Conservation (phyloP, 2,329 filamentous ascomycete genomes). For the Fusarium compactum region DNA sequence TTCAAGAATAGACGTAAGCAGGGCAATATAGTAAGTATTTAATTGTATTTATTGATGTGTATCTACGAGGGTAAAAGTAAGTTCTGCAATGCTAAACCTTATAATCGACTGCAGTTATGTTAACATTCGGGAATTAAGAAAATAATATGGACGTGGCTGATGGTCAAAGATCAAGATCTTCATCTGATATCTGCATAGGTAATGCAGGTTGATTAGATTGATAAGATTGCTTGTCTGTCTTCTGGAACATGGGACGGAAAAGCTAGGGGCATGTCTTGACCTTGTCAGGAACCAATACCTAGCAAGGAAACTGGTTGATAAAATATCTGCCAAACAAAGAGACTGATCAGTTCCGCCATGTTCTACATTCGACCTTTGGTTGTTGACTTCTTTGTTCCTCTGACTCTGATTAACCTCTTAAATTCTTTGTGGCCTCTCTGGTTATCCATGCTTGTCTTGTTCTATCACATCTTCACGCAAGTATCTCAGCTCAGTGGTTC, state of each 20-base stretch:
- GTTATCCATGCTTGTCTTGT: conserved; percentile 18
- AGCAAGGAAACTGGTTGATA: not conserved
- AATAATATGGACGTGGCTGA: not conserved
- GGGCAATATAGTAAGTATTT: not conserved
- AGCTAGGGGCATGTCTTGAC: conserved; percentile 29
- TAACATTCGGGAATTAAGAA: not conserved
- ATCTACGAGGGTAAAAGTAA: not conserved
- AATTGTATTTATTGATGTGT: not conserved
- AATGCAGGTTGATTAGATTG: conserved; percentile 48
- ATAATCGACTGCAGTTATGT: too few species aligned
- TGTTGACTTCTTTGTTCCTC: not conserved
- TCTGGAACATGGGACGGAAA: conserved; percentile 23
- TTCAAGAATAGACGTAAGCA: conserved; percentile 2
- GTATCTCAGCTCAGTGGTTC: conserved; percentile 15
- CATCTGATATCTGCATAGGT: conserved; percentile 10
- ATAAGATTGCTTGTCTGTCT: conserved; percentile 45
- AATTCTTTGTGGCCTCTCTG: not conserved
- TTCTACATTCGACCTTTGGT: not conserved
- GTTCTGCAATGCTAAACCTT: not conserved
- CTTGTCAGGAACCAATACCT: not conserved
- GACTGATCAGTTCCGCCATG: not conserved
- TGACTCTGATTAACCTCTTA: not conserved
- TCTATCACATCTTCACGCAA: conserved; percentile 29
- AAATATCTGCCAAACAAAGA: not conserved
- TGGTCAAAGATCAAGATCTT: conserved; percentile 41